phyloP scores from a whole-genome alignment of 2,329 filamentous ascomycete species.

The Microdochium bolleyi region DNA sequence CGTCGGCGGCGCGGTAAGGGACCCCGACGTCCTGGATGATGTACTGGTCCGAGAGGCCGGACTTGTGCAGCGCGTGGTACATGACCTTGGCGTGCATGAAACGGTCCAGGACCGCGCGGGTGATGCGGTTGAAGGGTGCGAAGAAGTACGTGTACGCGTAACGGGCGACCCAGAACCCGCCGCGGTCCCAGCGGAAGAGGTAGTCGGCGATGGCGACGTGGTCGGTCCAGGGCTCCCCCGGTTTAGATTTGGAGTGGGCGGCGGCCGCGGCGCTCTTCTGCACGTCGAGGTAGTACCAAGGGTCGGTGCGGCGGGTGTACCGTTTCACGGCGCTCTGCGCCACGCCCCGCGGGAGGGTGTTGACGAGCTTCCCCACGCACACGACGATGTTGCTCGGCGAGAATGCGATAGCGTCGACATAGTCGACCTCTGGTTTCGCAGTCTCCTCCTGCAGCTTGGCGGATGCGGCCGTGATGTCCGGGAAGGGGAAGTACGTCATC shows the following conservation, averaged over 20 bases:
- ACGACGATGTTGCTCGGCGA: constrained; percentile 45
- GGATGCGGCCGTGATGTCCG: constrained; percentile 27
- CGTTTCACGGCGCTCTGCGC: constrained; percentile 12
- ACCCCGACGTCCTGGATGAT: constrained; percentile 58
- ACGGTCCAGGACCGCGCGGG: constrained; percentile 51
- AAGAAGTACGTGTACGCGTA: constrained; percentile 58
- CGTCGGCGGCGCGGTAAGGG: constrained; percentile 29
- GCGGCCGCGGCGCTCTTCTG: constrained; percentile 25
- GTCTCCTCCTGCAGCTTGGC: constrained; percentile 36
- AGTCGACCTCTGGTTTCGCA: constrained; percentile 41
- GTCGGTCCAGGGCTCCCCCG: constrained; percentile 29
- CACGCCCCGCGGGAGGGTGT: constrained; percentile 26
- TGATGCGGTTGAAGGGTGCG: constrained; percentile 57
- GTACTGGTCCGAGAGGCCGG: constrained; percentile 49
- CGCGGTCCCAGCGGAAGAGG: constrained; percentile 64
- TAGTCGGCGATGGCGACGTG: constrained; percentile 58
- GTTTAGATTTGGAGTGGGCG: constrained; percentile 1
- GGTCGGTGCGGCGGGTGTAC: constrained; percentile 53
- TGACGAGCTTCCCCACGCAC: constrained; percentile 50
- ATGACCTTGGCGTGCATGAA: constrained; percentile 58
- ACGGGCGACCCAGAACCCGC: constrained; percentile 59
- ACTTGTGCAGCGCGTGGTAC: constrained; percentile 57
- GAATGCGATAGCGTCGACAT: constrained; percentile 63
- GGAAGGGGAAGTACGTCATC: constrained; percentile 44
- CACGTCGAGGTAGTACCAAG: constrained; percentile 69